Evolutionary conservation across 495 filamentous ascomycete species (phyloP).

Genomic region (Sordaria brevicollis): DNA sequence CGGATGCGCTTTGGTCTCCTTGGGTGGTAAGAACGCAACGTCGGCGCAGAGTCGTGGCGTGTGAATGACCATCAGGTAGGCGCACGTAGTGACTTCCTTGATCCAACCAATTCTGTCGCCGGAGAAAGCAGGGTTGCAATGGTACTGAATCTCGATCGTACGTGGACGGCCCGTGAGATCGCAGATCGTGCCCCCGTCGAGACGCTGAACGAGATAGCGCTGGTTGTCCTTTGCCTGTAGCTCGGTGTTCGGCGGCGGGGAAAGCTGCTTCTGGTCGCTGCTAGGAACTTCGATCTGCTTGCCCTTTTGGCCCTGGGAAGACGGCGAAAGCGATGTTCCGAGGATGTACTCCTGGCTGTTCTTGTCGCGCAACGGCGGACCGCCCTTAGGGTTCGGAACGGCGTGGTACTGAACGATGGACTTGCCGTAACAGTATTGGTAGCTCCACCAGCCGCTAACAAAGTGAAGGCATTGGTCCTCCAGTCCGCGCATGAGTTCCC

Average conservation of each 20-base stretch:
- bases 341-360: conserved; percentile 71
- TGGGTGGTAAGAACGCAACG: conserved; percentile 80
- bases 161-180: conserved; percentile 81
- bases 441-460: conserved; percentile 92
- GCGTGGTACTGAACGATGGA: conserved; percentile 90
- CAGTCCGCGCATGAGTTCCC: conserved; percentile 82
- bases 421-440: conserved; percentile 86
- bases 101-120: conserved; percentile 85
- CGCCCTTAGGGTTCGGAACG: conserved; percentile 51
- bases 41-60: conserved; percentile 90
- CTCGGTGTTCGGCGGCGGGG: conserved; percentile 45
- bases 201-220: conserved; percentile 80
- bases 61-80: conserved; percentile 90
- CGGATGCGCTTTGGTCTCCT: conserved; percentile 63
- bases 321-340: conserved; percentile 40
- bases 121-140: conserved; percentile 70
- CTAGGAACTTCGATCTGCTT: conserved; percentile 20
- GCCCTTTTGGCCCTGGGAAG: conserved; percentile 15
- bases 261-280: conserved; percentile 17
- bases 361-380: conserved; percentile 63
- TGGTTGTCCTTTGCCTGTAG: conserved; percentile 74
- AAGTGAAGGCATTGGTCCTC: conserved; percentile 86
- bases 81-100: conserved; percentile 89
- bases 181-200: conserved; percentile 79
- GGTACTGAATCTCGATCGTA: conserved; percentile 83